A percentile compares a stretch with the other conserved stretches of the same genome.
These are phyloP conservation scores for Cicer chorassanicum DNA, from an alignment of 306 rosid genomes.

Conservation along the genomic window DNA sequence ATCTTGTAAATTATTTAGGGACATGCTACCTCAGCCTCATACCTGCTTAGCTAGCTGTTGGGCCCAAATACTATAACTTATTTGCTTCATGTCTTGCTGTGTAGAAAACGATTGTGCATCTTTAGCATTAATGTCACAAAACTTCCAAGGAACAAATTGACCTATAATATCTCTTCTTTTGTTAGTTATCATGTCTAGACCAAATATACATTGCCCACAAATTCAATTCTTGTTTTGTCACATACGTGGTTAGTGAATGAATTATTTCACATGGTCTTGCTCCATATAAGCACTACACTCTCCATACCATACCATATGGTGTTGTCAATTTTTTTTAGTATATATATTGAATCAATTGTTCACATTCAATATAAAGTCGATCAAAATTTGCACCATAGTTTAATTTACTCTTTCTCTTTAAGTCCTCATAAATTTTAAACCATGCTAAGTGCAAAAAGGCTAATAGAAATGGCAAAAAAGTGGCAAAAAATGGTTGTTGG, in stretches of 20 bases:
- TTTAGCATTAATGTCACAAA: constrained; percentile 17
- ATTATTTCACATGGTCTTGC: constrained; percentile 41
- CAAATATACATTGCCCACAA: constrained; percentile 11
- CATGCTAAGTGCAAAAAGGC: constrained; percentile 45
- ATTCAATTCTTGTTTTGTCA: constrained; percentile 22
- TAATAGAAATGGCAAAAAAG: constrained; percentile 48
- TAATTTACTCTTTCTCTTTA: background rate
- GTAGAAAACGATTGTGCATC: constrained; percentile 32
- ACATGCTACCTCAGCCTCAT: background rate
- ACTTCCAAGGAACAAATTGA: constrained; percentile 29
- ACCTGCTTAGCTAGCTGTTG: constrained; percentile 3
- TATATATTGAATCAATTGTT: constrained; percentile 8
- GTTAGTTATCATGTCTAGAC: constrained; percentile 8
- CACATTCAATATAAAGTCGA: background rate
- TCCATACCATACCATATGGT: constrained; percentile 29
- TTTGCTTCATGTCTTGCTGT: background rate
- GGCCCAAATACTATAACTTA: constrained; percentile 24
- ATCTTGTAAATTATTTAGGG: constrained; percentile 11
- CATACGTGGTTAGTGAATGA: constrained; percentile 4
- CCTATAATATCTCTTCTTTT: constrained; percentile 26
- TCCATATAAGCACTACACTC: constrained; percentile 39
- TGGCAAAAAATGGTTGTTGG: constrained; percentile 46
- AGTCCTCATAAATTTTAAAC: background rate
- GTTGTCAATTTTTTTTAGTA: constrained; percentile 22
- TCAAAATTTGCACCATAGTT: background rate